Evolutionary conservation across 2,329 filamentous ascomycete genomes (phyloP).

Genomic region (Penicillium capsulatum): DNA sequence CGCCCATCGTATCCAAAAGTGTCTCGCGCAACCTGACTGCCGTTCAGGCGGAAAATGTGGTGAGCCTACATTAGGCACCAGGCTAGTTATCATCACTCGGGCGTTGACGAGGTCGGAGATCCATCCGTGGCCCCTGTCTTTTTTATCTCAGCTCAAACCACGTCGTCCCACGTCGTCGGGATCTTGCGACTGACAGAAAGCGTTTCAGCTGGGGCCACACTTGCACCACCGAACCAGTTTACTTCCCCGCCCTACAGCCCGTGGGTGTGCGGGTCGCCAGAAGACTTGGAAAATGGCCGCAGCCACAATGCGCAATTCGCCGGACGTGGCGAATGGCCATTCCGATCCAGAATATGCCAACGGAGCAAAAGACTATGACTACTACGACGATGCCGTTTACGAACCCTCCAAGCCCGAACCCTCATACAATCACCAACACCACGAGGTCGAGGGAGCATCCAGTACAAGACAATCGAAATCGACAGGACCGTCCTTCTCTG

Average conservation of each 20-base stretch:
- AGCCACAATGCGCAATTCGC: slow-evolving; percentile 13
- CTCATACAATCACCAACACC: neutral
- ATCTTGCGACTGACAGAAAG: slow-evolving; percentile 10
- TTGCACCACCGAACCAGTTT: slow-evolving; percentile 4
- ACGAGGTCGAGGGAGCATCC: slow-evolving; percentile 2
- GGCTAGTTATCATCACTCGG: slow-evolving; percentile 5
- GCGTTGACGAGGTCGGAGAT: too few species aligned
- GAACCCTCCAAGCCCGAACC: slow-evolving; percentile 2
- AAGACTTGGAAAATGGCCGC: slow-evolving; percentile 14
- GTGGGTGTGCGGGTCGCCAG: neutral
- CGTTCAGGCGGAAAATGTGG: slow-evolving; percentile 12
- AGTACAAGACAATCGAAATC: slow-evolving; percentile 2
- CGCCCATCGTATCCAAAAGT: too few species aligned
- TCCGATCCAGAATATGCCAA: slow-evolving; percentile 8
- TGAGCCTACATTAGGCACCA: slow-evolving; percentile 18
- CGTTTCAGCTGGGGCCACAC: slow-evolving; percentile 10
- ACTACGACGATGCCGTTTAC: slow-evolving; percentile 4
- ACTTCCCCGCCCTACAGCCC: neutral
- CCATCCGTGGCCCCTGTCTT: too few species aligned
- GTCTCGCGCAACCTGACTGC: slow-evolving; percentile 5
- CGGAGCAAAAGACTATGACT: slow-evolving; percentile 4
- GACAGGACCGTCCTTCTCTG: slow-evolving; percentile 15
- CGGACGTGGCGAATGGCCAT: slow-evolving; percentile 19
- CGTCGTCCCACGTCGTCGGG: too few species aligned
- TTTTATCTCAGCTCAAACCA: neutral